Evolutionary conservation across 179 eudicot species (phyloP).

Genomic region (Carnegiea gigantea): DNA sequence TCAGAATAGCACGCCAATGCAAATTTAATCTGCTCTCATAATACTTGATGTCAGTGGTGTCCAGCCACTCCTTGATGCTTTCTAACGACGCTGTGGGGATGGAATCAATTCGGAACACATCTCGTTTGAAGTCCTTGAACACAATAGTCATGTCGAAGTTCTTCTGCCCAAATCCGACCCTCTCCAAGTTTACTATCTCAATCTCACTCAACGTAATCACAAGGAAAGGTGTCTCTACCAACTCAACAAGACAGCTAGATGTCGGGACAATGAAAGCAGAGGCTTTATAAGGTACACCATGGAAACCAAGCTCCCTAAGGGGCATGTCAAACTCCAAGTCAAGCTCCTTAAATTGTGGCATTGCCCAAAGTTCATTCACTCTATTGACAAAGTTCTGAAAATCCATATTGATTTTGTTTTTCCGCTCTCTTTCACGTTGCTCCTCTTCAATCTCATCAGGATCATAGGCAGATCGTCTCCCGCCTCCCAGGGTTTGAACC

Average conservation of each 20-base stretch:
- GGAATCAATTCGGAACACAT: conserved; percentile 84
- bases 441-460: conserved; percentile 96
- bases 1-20: conserved; percentile 80
- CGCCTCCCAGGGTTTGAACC: conserved; percentile 82
- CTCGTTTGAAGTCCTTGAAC: conserved; percentile 86
- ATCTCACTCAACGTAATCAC: conserved; percentile 70
- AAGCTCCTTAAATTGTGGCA: conserved; percentile 62
- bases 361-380: conserved; percentile 89
- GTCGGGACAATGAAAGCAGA: conserved; percentile 89
- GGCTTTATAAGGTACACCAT: conserved; percentile 83
- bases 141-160: conserved; percentile 85
- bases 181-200: conserved; percentile 83
- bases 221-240: conserved; percentile 74
- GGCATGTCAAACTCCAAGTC: conserved; percentile 91
- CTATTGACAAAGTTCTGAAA: conserved; percentile 75
- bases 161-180: conserved; percentile 89
- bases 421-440: conserved; percentile 80
- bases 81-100: conserved; percentile 74
- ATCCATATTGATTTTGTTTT: conserved; percentile 80
- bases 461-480: conserved; percentile 79
- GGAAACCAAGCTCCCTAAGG: conserved; percentile 89
- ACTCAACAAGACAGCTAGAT: conserved; percentile 81
- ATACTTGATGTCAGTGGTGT: conserved; percentile 83
- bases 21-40: conserved; percentile 87
- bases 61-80: conserved; percentile 88